Base-by-base conservation (phyloP, 1,284 basidiomycete species). In the Xerocomus nothofagi region DNA sequence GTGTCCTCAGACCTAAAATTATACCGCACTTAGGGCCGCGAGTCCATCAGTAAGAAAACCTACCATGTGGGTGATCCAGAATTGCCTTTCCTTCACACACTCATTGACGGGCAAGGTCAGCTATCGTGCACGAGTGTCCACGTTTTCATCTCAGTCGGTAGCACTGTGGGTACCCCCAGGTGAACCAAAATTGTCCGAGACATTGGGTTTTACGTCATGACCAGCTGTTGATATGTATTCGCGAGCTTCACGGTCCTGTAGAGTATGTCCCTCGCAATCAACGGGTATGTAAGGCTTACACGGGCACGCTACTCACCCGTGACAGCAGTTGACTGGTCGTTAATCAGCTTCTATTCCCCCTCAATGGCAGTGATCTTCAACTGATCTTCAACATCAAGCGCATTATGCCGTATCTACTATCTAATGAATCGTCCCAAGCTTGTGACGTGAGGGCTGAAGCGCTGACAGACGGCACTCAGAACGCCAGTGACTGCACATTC, bases 311-410 rank as follows among this genome's bases (percentile, higher is more conserved):
- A 36, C 30, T 50, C 53, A 33, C 39, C 27, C 24, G 21, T 36
- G 42, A 38, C 44, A 44, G 36, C 37, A 46, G 44, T 48, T 52
- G 24, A 33, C 40, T 39, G 37, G 39, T 52, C 51, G 61, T 59
- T 50, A 53, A 67, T 67, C 50, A 40, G n/a, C 60, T 65, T 67
- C 55, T 45, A 46, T 61, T 61, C 49, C 36, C 60, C 50, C 47
- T 45, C 59, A 34, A 57, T 47, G 46, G 61, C 26, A 67, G 59
- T 60, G 58, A 63, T 63, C 61, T 63, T 64, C 65, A 55, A 64
- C 51, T 55, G 61, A 67, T 66, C 57, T 61, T 61, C 61, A 51
- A 39, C 40, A 32, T 56, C 49, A 36, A 43, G 39, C 31, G 14
- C 33, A 18, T 14, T 41, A 39, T 61, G 58, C 58, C 53, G 58